phyloP scores from a whole-genome alignment of 768 basidiomycete species.

The Butyriboletus loyo region DNA sequence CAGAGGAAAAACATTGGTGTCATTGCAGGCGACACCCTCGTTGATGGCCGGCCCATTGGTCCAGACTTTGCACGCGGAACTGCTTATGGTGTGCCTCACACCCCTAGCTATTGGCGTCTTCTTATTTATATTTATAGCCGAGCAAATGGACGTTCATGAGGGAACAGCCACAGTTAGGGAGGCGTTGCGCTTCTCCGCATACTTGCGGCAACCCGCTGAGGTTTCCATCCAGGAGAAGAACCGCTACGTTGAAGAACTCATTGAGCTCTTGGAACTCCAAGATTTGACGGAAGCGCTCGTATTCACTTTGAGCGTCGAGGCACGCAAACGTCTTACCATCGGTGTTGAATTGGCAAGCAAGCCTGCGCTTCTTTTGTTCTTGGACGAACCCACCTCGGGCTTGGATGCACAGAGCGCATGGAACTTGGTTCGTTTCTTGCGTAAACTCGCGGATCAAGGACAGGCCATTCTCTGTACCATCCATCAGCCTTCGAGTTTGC shows the following conservation, averaged over 20 bases:
- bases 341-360: conserved; percentile 91
- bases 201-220: conserved; percentile 71
- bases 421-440: conserved; percentile 77
- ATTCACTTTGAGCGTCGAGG: conserved; percentile 61
- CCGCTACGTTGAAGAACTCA: conserved; percentile 76
- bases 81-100: conserved; percentile 58
- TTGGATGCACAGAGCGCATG: conserved; percentile 69
- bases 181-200: conserved; percentile 81
- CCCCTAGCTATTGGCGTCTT: conserved; percentile 18
- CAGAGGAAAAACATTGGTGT: conserved; percentile 72
- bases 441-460: conserved; percentile 80
- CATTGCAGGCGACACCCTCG: conserved; percentile 58
- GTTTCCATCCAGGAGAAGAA: conserved; percentile 73
- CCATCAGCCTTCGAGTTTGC: conserved; percentile 80
- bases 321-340: conserved; percentile 84
- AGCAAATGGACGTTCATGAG: conserved; percentile 87
- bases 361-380: conserved; percentile 21
- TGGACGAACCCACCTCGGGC: conserved; percentile 52
- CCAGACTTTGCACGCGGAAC: conserved; percentile 64
- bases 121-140: conserved; percentile 42
- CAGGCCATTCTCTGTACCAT: conserved; percentile 91
- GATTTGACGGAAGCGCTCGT: conserved; percentile 82
- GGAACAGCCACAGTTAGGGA: conserved; percentile 81
- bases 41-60: conserved; percentile 61
- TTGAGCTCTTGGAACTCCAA: conserved; percentile 81